These are phyloP conservation scores for Ensete ventricosum DNA, from an alignment of 176 grass and related monocot genomes.

Conservation along the genomic window DNA sequence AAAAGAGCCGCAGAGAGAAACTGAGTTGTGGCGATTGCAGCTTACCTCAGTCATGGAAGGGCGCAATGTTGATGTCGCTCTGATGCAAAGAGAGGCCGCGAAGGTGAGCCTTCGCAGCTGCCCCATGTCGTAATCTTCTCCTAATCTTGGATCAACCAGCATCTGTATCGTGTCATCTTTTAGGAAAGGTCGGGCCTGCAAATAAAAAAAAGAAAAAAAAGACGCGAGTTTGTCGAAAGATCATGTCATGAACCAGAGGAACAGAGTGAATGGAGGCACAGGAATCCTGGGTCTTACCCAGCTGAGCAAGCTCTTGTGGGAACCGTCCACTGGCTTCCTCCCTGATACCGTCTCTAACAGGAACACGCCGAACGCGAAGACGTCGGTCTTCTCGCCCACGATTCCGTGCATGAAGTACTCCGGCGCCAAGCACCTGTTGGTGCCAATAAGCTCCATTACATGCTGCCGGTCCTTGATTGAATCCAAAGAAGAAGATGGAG, in stretches of 20 bases:
- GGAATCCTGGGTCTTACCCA: background rate
- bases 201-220: background rate
- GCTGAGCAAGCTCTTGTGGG: slow-evolving; percentile 15
- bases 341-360: slow-evolving; percentile 16
- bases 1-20: background rate
- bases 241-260: background rate
- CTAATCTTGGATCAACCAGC: slow-evolving; percentile 10
- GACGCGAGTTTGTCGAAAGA: background rate
- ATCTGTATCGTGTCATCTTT: background rate
- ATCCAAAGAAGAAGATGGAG: background rate
- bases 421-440: slow-evolving; percentile 8
- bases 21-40: background rate
- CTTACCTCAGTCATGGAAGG: slow-evolving; percentile 20
- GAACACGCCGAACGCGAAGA: slow-evolving; percentile 20
- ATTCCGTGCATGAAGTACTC: slow-evolving; percentile 24
- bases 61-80: slow-evolving; percentile 1
- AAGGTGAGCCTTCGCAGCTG: slow-evolving; percentile 8
- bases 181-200: slow-evolving; percentile 11
- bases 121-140: slow-evolving; percentile 9
- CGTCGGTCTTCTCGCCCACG: slow-evolving; percentile 18
- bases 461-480: background rate
- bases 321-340: slow-evolving; percentile 17
- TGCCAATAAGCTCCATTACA: background rate
- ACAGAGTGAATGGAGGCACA: background rate
- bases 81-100: slow-evolving; percentile 16